These are phyloP conservation scores for Boletus smithii DNA, from an alignment of 1,284 basidiomycete genomes.

Conservation along the genomic window DNA sequence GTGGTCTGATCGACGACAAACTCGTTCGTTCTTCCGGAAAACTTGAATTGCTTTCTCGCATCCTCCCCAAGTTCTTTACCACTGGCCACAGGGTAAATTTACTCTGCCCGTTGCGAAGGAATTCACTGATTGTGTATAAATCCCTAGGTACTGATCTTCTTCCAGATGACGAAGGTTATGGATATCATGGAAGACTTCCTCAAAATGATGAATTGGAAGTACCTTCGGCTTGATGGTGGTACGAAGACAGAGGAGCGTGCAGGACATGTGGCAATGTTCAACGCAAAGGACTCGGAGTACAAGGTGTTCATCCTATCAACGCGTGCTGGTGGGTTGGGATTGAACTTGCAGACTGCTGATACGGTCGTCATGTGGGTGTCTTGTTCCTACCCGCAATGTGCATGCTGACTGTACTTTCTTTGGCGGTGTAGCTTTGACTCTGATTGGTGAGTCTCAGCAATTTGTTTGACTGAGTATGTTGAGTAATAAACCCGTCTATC, in stretches of 20 bases:
- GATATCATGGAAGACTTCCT: constrained; percentile 99
- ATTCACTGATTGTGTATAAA: constrained; percentile 5
- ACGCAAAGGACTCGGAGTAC: constrained; percentile 86
- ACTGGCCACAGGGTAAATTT: constrained; percentile 82
- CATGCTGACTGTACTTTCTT: constrained; percentile 4
- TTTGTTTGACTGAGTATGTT: background rate
- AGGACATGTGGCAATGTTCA: constrained; percentile 86
- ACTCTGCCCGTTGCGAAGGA: background rate
- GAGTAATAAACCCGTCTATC: constrained; percentile 1
- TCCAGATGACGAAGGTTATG: constrained; percentile 99
- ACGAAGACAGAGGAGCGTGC: constrained; percentile 99
- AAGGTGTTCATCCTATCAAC: constrained; percentile 97
- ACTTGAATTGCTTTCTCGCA: constrained; percentile 90
- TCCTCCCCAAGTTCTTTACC: constrained; percentile 92
- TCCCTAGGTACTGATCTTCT: constrained; percentile 90
- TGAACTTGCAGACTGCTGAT: constrained; percentile 98
- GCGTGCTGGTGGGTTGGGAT: constrained; percentile 93
- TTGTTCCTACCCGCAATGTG: constrained; percentile 15
- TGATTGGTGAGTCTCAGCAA: constrained; percentile 56
- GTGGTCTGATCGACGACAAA: constrained; percentile 79
- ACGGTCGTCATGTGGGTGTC: constrained; percentile 93
- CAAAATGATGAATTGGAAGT: constrained; percentile 86
- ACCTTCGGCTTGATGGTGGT: constrained; percentile 94
- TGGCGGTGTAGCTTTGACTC: constrained; percentile 70
- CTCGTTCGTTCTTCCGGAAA: constrained; percentile 90